Evolutionary conservation across 148 eudicot species (phyloP).

Genomic region (Linanthus parryae): DNA sequence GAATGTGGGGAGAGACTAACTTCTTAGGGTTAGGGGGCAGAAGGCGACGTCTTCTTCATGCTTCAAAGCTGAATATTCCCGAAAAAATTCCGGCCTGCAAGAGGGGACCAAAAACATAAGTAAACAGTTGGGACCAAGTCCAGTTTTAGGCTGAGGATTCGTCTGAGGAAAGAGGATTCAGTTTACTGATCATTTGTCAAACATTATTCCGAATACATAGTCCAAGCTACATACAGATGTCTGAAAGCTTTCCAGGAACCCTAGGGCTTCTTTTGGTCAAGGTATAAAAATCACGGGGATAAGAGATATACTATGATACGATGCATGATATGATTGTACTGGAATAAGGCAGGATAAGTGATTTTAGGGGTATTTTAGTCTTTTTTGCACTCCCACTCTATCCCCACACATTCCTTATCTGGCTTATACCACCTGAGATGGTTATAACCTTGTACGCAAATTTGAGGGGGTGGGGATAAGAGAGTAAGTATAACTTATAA

Average conservation of each 20-base stretch:
- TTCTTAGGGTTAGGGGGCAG: constrained; percentile 45
- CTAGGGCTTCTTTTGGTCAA: not conserved
- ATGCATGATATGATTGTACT: too few species aligned
- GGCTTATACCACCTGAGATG: too few species aligned
- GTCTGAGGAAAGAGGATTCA: constrained; percentile 2
- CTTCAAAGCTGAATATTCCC: constrained; percentile 29
- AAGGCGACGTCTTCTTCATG: constrained; percentile 51
- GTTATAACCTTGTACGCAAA: too few species aligned
- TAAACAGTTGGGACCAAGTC: too few species aligned
- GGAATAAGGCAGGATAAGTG: too few species aligned
- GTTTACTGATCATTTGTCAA: constrained; percentile 3
- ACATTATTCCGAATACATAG: not conserved
- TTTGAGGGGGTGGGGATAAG: too few species aligned
- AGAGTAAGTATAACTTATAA: too few species aligned
- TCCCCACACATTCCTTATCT: too few species aligned
- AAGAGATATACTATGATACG: too few species aligned
- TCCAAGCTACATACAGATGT: not conserved
- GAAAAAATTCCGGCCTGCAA: constrained; percentile 43
- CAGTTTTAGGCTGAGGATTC: constrained; percentile 11
- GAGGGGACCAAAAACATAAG: constrained; percentile 50
- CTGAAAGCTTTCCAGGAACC: not conserved
- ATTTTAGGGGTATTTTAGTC: too few species aligned
- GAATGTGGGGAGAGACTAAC: constrained; percentile 27
- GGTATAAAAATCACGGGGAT: too few species aligned
- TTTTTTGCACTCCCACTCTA: too few species aligned